Evolutionary conservation across 2,329 filamentous ascomycete species (phyloP), one percentile per base, ranked within the genome.

Genomic region (Parasarocladium wereldwijsianum): DNA sequence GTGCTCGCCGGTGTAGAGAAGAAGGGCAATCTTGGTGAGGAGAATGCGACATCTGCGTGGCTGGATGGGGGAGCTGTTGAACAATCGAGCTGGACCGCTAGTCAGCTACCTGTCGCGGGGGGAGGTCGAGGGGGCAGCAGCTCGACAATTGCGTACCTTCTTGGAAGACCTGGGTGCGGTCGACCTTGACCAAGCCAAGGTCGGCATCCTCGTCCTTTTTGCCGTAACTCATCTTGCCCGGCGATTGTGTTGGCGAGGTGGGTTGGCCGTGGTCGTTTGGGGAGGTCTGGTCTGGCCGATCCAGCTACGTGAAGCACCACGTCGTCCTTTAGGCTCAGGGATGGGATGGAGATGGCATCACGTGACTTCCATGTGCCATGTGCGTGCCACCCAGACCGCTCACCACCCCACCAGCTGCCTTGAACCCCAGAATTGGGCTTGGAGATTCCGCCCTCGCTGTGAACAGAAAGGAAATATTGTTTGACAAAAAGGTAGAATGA

Each of bases 201-300:
- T 94, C 87, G 52, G 78, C 83, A 66, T 98, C 90, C 70, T 96
- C 90, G 59, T 98, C 87, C 69, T 93, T 96, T 66, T 98, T 98
- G 66, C 87, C 78, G 72, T 90, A 93, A 62, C 80, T 90, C 86
- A 93, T 93, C 51, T 44, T 74, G 62, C 60, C 60, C 58, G 48
- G 45, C 44, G 47, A 43, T 30, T 45, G 43, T 46, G 40, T 42
- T 24, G 32, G 34, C 38, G 39, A 40, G 42, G 40, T 41, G 40
- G 43, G 41, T 44, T 49, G 43, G 41, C 44, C 41, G 45, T 44
- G 48, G 43, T 43, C 44, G 47, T 46, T 45, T 44, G 45, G 44
- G 28, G 28, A 17, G 20, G n/a, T n/a, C n/a, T n/a, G 42, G 45
- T 49, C 38, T 43, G 43, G 40, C 40, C 43, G 40, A 40, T 36